Evolutionary conservation across 2,329 filamentous ascomycete genomes (phyloP).

Genomic region (Talaromyces rugulosus): DNA sequence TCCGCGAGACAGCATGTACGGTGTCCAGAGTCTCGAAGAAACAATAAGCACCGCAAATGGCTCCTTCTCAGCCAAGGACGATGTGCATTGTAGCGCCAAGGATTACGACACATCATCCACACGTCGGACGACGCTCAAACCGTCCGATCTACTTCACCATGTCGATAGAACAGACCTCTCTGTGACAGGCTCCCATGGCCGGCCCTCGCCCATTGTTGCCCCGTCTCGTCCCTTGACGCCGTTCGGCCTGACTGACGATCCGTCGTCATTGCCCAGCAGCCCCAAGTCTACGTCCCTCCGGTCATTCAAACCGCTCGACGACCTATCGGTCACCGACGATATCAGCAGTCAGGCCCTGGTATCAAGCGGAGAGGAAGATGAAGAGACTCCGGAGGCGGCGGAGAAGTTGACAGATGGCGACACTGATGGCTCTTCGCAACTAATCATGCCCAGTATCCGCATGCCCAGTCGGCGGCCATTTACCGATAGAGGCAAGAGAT

Average conservation of each 20-base stretch:
- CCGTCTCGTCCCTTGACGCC: constrained; percentile 40
- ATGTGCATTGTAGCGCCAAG: constrained; percentile 18
- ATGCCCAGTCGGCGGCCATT: constrained; percentile 89
- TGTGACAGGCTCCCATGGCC: constrained; percentile 8
- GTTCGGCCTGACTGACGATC: constrained; percentile 41
- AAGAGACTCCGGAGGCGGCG: constrained; percentile 14
- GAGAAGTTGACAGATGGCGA: constrained; percentile 21
- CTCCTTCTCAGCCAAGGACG: not conserved
- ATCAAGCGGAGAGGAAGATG: constrained; percentile 54
- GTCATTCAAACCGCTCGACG: constrained; percentile 56
- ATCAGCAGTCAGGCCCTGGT: constrained; percentile 51
- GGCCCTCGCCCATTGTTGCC: constrained; percentile 20
- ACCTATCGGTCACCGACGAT: constrained; percentile 53
- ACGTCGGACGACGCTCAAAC: constrained; percentile 29
- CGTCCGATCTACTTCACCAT: constrained; percentile 18
- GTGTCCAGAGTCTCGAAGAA: constrained; percentile 14
- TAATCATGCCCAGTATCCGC: constrained; percentile 96
- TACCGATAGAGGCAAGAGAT: constrained; percentile 74
- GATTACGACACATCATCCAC: constrained; percentile 21
- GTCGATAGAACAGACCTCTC: constrained; percentile 16
- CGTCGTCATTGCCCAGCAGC: constrained; percentile 52
- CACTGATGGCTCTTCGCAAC: constrained; percentile 53
- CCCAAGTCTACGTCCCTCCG: constrained; percentile 58
- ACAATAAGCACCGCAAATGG: constrained; percentile 9
- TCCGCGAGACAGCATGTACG: constrained; percentile 3